Conservation (phyloP, 1,284 basidiomycete species). For the Coriolopsis trogii region DNA sequence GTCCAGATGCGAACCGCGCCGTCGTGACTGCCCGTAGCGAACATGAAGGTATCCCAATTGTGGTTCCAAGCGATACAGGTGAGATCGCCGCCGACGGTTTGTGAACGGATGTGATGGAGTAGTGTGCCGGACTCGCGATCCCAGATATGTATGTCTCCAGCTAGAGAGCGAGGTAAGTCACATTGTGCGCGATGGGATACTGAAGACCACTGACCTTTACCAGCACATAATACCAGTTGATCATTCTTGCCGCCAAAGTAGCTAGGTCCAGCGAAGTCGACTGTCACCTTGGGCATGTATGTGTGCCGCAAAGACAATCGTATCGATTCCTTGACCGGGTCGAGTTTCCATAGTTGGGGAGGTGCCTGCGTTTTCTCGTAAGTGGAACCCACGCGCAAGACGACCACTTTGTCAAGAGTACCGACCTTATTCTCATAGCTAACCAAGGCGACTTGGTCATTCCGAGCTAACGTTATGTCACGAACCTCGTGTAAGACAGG, state of each 20-base stretch:
- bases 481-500: slow-evolving; percentile 81
- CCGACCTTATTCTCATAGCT: slow-evolving; percentile 74
- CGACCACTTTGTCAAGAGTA: background rate
- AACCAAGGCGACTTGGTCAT: slow-evolving; percentile 65
- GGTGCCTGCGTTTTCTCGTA: slow-evolving; percentile 51
- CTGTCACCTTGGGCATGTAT: slow-evolving; percentile 66
- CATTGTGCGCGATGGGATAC: background rate
- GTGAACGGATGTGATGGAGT: slow-evolving; percentile 65
- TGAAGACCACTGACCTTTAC: slow-evolving; percentile 55
- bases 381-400: background rate
- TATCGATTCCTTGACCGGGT: slow-evolving; percentile 54
- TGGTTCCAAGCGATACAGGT: slow-evolving; percentile 81
- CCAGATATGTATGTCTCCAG: slow-evolving; percentile 84
- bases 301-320: slow-evolving; percentile 65
- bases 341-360: slow-evolving; percentile 81
- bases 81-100: slow-evolving; percentile 63
- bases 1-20: slow-evolving; percentile 76
- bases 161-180: slow-evolving; percentile 37
- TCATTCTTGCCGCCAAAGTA: slow-evolving; percentile 80
- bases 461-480: slow-evolving; percentile 67
- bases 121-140: slow-evolving; percentile 73
- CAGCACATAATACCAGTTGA: slow-evolving; percentile 74
- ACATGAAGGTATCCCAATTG: slow-evolving; percentile 72
- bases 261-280: slow-evolving; percentile 79
- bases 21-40: slow-evolving; percentile 78